phyloP scores from a whole-genome alignment of 805 yeast genomes.

The Lipomyces anomalus region DNA sequence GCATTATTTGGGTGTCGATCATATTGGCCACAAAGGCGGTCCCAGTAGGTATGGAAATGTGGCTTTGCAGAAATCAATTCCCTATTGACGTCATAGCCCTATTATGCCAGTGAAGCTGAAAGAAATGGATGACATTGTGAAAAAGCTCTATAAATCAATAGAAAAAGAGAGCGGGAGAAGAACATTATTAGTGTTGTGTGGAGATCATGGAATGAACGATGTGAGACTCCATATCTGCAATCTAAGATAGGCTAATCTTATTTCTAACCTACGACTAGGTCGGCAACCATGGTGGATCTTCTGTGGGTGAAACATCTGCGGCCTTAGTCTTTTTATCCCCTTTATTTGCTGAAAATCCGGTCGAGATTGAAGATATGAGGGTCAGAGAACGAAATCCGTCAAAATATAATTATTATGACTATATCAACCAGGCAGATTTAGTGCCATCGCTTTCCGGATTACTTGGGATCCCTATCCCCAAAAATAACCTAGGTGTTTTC shows the following conservation, averaged over 20 bases:
- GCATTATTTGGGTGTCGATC: conserved; percentile 92
- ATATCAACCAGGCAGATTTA: conserved; percentile 61
- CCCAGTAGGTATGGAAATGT: conserved; percentile 38
- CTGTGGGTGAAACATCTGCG: conserved; percentile 86
- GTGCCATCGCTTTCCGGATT: conserved; percentile 64
- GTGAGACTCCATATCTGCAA: conserved; percentile 35
- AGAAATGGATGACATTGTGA: conserved; percentile 76
- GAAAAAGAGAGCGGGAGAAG: conserved; percentile 30
- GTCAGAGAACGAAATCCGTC: conserved; percentile 30
- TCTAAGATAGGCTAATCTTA: neutral
- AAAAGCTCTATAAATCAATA: conserved; percentile 44
- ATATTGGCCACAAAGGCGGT: conserved; percentile 97
- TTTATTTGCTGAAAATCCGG: conserved; percentile 39
- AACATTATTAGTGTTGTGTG: conserved; percentile 70
- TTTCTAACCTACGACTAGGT: neutral
- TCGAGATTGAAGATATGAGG: conserved; percentile 3
- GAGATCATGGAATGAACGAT: conserved; percentile 97
- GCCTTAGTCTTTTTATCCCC: conserved; percentile 68
- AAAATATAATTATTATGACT: conserved; percentile 48
- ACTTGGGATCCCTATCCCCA: conserved; percentile 62
- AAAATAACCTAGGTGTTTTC: conserved; percentile 67
- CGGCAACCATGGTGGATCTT: conserved; percentile 96
- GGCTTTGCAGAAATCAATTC: neutral
- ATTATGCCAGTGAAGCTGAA: conserved; percentile 75
- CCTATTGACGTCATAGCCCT: conserved; percentile 39